Base-by-base conservation (phyloP, 495 filamentous ascomycete species). In the Hypoxylon perforatum region DNA sequence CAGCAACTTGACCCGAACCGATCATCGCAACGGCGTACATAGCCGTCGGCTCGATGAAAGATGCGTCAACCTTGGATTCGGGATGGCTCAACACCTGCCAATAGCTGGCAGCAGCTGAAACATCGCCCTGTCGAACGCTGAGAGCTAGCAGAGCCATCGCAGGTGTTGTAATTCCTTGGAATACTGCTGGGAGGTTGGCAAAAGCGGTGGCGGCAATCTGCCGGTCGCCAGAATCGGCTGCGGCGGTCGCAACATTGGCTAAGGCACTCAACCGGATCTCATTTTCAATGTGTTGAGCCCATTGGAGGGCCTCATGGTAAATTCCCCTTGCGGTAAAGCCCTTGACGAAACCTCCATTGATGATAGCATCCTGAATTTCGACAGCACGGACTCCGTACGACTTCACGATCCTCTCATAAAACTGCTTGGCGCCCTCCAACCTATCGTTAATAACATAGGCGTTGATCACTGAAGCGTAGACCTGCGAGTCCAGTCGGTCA, bases 11-110 rank as follows among this genome's bases (percentile, higher is more conserved):
- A 48, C 91, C 92, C 56, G 89, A 90, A 63, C 88, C 90, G 72
- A 97, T 86, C 73, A 96, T 82, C 55, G 91, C 91, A 35, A 95
- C 84, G 51, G 90, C 86, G 75, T 93, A 96, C 91, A 95, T 93
- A 46, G 90, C 84, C 10, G 92, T 90, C 25, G 92, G 90, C 78
- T 96, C 92, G 52, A 97, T 86, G 79, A 96, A 91, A 28, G 88
- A 80, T 62, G 85, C 70, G 36, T 86, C 83, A 41, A 86, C 83
- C 57, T 82, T 77, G 39, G 79, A 61, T 76, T 86, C 84, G 33
- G 87, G 82, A 21, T 77, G 83, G 61, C 78, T 87, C 30, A 97
- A 77, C 60, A 90, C 80, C 46, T 85, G 81, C 91, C 93, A 97
- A 76, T 92, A 91, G 55, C 86, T 77, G 57, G 90, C 82, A 61